Evolutionary conservation across 176 grass and related monocot genomes (phyloP).

Genomic region (Paspalum vaginatum): DNA sequence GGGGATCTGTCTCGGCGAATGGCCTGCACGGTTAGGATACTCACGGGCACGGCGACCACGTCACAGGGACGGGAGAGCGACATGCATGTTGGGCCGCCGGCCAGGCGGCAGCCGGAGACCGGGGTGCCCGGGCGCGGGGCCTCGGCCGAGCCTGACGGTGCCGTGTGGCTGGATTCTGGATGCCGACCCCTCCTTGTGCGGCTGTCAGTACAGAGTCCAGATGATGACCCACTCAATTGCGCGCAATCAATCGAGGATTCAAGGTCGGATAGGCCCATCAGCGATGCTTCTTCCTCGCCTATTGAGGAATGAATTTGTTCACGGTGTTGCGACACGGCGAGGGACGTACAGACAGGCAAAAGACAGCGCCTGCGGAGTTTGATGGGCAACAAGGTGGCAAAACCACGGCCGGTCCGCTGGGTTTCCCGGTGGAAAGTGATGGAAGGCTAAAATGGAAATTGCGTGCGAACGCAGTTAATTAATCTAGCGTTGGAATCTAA

Average conservation of each 20-base stretch:
- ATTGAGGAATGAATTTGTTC: neutral
- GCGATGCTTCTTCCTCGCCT: neutral
- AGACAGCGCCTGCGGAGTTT: neutral
- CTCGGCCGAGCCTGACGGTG: neutral
- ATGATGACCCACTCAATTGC: neutral
- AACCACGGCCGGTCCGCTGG: neutral
- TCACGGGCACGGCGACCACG: no score
- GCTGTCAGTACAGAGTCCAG: neutral
- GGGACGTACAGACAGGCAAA: neutral
- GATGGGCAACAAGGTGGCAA: no score
- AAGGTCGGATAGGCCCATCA: neutral
- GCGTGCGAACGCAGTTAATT: neutral
- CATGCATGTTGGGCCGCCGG: neutral
- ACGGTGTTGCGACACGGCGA: neutral
- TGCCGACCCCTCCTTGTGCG: neutral
- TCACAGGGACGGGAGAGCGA: neutral
- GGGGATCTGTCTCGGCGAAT: neutral
- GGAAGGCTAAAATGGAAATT: neutral
- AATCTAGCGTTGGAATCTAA: neutral
- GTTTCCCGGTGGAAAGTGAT: neutral
- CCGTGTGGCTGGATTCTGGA: neutral
- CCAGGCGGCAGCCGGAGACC: no score
- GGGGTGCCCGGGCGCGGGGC: no score
- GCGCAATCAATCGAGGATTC: neutral
- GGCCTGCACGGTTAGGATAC: neutral